Evolutionary conservation across 495 filamentous ascomycete genomes (phyloP), one percentile per base, ranked within the genome.

Genomic region (Aspergillus incahuasiensis): DNA sequence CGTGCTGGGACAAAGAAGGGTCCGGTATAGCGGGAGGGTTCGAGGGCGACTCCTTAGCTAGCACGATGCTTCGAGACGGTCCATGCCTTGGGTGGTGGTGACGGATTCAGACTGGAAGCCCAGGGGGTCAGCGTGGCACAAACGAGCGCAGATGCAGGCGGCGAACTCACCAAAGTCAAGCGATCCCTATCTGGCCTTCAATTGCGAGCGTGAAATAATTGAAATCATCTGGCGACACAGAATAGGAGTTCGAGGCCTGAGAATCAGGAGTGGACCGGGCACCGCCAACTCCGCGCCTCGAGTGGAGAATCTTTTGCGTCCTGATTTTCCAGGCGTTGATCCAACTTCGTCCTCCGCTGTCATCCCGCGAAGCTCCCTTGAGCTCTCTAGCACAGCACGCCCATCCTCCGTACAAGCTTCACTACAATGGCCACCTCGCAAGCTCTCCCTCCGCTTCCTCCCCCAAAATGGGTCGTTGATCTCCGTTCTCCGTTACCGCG

Each of bases 391-490:
- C 32, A 9, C 32, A 35, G 9, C 21, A 19, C n/a, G n/a, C 9
- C 42, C 50, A 15, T 34, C 16, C 32, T 11, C 18, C 8, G 19
- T 53, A 46, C 22, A 16, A 6, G n/a, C 16, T 50, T 19, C 24
- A 38, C 46, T 28, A 61, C 19, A 20, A 74, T 73, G 62, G 41
- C 64, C 13, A 50, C 38, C 16, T 66, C 66, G 12, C 62, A 68
- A 46, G 40, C 72, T 34, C 64, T 75, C 12, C 63, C 72, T 22
- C 72, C 79, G 18, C 79, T 77, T 13, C 77, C 80, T 34, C 83
- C 83, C 30, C 89, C 88, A 34, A 78, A 82, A 80, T 98, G 94
- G 94, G 89, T 89, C 15, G 69, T 83, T 56, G 84, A 90, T 55
- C 77, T 98, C 56, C 83, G 82, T 64, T 82, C 75, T 48, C 83